Conservation (phyloP, 495 filamentous ascomycete genomes). For the Gamarada debralockiae region DNA sequence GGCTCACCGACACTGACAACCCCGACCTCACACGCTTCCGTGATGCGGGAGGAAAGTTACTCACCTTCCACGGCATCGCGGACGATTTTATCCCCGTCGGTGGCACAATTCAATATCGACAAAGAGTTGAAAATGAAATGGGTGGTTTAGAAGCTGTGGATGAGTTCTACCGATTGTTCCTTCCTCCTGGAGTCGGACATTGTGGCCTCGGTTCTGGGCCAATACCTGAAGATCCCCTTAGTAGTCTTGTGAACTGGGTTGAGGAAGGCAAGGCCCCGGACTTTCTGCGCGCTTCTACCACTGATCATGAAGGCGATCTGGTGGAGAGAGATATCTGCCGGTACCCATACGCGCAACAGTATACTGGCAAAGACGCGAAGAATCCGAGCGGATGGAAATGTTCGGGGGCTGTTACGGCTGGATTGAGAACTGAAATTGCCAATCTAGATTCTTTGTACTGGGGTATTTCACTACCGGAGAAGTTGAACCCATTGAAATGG, state of each 20-base stretch:
- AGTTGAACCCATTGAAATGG: too few species aligned
- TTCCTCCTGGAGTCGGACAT: slow-evolving; percentile 33
- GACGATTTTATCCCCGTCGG: slow-evolving; percentile 28
- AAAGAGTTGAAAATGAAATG: slow-evolving; percentile 26
- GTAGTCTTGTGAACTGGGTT: slow-evolving; percentile 37
- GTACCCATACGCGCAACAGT: neutral
- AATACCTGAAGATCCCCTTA: slow-evolving; percentile 22
- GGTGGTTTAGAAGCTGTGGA: slow-evolving; percentile 22
- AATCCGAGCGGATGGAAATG: too few species aligned
- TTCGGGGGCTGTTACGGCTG: too few species aligned
- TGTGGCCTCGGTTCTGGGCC: slow-evolving; percentile 25
- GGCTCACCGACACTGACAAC: slow-evolving; percentile 32
- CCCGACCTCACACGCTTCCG: slow-evolving; percentile 39
- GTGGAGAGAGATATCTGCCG: neutral
- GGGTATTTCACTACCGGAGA: too few species aligned
- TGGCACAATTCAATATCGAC: slow-evolving; percentile 26
- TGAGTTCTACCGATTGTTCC: slow-evolving; percentile 32
- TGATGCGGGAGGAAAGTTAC: slow-evolving; percentile 36
- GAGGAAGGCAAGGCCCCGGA: slow-evolving; percentile 35
- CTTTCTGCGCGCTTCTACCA: neutral
- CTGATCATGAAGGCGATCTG: neutral
- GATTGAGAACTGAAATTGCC: too few species aligned
- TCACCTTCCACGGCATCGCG: slow-evolving; percentile 40
- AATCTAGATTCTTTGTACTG: too few species aligned
- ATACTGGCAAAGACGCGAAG: neutral